Evolutionary conservation across 192 early-diverging fungal species (phyloP), one percentile per base, ranked within the genome.

Genomic region (Umbelopsis sp.): DNA sequence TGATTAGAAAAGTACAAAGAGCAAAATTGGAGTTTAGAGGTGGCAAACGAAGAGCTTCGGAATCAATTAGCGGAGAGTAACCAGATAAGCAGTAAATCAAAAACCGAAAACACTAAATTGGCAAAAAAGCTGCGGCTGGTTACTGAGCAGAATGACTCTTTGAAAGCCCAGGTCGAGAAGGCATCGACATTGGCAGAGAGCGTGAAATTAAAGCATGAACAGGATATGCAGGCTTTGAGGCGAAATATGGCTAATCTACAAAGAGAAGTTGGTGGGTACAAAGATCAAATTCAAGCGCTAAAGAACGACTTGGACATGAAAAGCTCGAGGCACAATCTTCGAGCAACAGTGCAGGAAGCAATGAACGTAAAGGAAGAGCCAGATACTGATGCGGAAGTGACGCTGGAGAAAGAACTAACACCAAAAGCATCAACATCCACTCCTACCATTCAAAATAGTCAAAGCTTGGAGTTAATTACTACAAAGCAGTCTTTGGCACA

Each of bases 141-240:
- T n/a, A 82, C 86, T 18, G 88, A 91, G 71, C 87, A 88, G 46
- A 68, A 84, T 13, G 86, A 89, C 20, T 69, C 78, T 4, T 81
- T 91, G 37, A 88, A 90, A 71, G 84, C 79, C 49, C 80, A 82
- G 68, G 86, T 87, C 66, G 85, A 85, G 51, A 84, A 81, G 46
- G 49, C 74, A 0, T 69, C 74, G 6, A n/a, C 67, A 2, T 70
- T 81, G 3, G 64, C 89, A 2, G 76, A 79, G 44, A 72, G 80
- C 22, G 67, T 80, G 3, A 90, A 88, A 46, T 70, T 80, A 13
- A 80, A 85, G 33, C 86, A 85, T 47, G 91, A 92, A 55, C 85
- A 91, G 46, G 90, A 91, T 15, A 83, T 87, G 44, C 46, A 74
- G 2, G 66, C 70, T 10, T 69, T 87, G 75, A 82, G 89, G 10